Evolutionary conservation across 78 protist genomes (phyloP).

Genomic region (Capsaspora owczarzaki): DNA sequence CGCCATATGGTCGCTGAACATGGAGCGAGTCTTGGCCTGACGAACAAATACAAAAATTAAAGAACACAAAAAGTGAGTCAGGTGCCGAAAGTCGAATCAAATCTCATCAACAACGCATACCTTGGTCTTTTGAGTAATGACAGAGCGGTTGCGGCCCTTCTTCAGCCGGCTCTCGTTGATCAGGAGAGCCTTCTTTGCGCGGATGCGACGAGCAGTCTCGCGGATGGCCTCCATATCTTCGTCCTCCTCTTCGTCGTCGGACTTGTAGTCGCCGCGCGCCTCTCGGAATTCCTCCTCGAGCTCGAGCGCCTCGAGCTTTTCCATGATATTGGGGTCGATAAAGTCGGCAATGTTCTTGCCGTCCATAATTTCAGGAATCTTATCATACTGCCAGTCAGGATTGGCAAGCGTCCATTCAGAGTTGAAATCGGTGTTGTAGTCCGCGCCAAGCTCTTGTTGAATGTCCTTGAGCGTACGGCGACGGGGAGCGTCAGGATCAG

Average conservation of each 20-base stretch:
- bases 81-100: not conserved
- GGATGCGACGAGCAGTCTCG: not conserved
- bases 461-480: not conserved
- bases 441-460: not conserved
- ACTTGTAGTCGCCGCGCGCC: not conserved
- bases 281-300: not conserved
- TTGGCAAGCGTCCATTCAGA: conserved; percentile 31
- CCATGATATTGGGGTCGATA: conserved; percentile 89
- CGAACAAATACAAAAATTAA: not conserved
- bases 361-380: conserved; percentile 95
- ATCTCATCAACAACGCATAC: not conserved
- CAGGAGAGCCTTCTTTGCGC: not conserved
- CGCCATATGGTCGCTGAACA: not conserved
- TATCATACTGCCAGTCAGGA: conserved; percentile 86
- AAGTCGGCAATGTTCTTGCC: conserved; percentile 95
- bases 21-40: not conserved
- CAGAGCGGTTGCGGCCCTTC: not conserved
- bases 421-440: not conserved
- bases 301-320: conserved; percentile 46
- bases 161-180: not conserved
- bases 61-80: not conserved
- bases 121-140: not conserved
- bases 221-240: too few species aligned
- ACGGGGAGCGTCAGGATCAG: not conserved
- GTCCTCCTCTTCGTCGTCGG: not conserved